phyloP scores from a whole-genome alignment of 176 grass and related monocot species.

The Raddia guianensis region DNA sequence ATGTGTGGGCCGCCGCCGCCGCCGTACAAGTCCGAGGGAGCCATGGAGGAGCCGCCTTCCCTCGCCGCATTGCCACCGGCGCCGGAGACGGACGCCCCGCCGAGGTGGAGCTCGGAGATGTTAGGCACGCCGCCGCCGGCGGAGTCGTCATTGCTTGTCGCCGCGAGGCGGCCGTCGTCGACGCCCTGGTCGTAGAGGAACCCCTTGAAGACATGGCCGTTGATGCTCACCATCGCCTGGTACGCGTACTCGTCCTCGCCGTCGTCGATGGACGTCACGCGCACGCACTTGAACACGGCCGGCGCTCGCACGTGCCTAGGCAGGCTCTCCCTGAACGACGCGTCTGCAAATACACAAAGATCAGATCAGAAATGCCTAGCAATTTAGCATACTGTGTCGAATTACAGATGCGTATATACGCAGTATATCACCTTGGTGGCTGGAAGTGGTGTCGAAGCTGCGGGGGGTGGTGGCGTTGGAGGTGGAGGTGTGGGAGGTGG shows the following conservation, averaged over 20 bases:
- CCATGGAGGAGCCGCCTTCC: slow-evolving; percentile 39
- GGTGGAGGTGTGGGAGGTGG: slow-evolving; percentile 75
- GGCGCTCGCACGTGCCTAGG: slow-evolving; percentile 87
- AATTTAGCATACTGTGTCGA: background rate
- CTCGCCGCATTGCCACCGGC: slow-evolving; percentile 14
- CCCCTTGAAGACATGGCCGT: slow-evolving; percentile 97
- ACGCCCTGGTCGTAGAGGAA: slow-evolving; percentile 93
- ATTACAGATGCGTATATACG: background rate
- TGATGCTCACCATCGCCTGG: slow-evolving; percentile 83
- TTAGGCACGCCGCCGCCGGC: slow-evolving; percentile 58
- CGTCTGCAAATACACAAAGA: slow-evolving; percentile 40
- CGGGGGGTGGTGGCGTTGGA: slow-evolving; percentile 94
- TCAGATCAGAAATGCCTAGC: background rate
- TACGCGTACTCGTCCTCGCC: slow-evolving; percentile 91
- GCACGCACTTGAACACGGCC: slow-evolving; percentile 95
- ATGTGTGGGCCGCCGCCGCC: slow-evolving; percentile 39
- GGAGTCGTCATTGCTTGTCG: slow-evolving; percentile 61
- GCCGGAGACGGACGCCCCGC: slow-evolving; percentile 41
- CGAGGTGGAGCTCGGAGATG: slow-evolving; percentile 94
- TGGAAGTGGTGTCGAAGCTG: slow-evolving; percentile 98
- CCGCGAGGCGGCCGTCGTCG: slow-evolving; percentile 67
- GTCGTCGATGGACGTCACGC: slow-evolving; percentile 86
- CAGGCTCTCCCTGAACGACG: slow-evolving; percentile 61
- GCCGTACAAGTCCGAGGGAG: slow-evolving; percentile 56
- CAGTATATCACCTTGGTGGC: slow-evolving; percentile 70